phyloP scores from a whole-genome alignment of 1,284 basidiomycete species.

The Megacollybia platyphylla region DNA sequence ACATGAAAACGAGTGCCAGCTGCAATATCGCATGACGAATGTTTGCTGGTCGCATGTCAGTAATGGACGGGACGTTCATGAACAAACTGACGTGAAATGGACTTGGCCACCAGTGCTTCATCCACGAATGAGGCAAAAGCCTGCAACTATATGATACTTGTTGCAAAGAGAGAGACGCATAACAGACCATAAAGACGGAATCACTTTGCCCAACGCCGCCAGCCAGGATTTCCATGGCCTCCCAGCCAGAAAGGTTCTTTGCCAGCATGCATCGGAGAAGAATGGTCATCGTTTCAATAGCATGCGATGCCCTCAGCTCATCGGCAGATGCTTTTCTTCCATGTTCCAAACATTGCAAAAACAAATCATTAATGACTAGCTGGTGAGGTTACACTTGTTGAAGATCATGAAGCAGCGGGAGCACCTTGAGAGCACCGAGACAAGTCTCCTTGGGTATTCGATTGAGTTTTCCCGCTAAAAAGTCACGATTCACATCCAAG shows the following conservation, averaged over 20 bases:
- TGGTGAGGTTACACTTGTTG: slow-evolving; percentile 21
- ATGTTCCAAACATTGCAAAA: slow-evolving; percentile 27
- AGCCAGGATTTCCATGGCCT: slow-evolving; percentile 55
- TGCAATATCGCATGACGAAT: slow-evolving; percentile 44
- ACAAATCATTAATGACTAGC: slow-evolving; percentile 35
- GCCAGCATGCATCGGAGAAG: slow-evolving; percentile 31
- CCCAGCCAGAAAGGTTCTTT: slow-evolving; percentile 52
- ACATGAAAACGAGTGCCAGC: slow-evolving; percentile 40
- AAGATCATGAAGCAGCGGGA: slow-evolving; percentile 3
- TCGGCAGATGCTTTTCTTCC: slow-evolving; percentile 20
- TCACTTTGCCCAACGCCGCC: slow-evolving; percentile 46
- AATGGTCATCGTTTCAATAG: slow-evolving; percentile 35
- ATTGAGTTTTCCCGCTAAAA: slow-evolving; percentile 25
- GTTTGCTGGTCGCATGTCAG: slow-evolving; percentile 17
- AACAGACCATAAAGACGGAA: slow-evolving; percentile 37
- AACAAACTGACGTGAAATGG: slow-evolving; percentile 3
- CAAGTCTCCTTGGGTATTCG: slow-evolving; percentile 24
- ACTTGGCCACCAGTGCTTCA: not conserved
- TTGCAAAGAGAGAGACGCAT: not conserved
- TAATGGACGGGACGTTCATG: not conserved
- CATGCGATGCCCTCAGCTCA: slow-evolving; percentile 26
- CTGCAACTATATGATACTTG: not conserved
- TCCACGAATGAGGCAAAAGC: not conserved
- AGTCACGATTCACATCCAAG: slow-evolving; percentile 34
- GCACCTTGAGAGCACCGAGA: slow-evolving; percentile 29